These are phyloP conservation scores for Pilasporangium apinafurcum DNA, from an alignment of 352 stramenopile genomes.

Conservation along the genomic window DNA sequence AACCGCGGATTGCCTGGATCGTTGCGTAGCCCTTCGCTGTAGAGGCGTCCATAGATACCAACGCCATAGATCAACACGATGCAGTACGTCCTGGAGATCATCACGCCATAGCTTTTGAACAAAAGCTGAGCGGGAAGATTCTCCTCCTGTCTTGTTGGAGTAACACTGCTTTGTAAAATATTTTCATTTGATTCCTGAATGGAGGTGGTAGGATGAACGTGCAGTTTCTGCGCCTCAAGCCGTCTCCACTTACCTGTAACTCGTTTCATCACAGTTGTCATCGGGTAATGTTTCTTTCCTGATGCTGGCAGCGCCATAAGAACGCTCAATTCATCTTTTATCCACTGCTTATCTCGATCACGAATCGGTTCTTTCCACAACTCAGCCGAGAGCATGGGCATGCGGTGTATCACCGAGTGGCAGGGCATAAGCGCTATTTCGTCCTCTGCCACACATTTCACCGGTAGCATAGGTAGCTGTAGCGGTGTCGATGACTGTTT, in stretches of 20 bases:
- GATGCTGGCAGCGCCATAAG: conserved; percentile 14
- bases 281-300: conserved; percentile 11
- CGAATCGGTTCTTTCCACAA: conserved; percentile 47
- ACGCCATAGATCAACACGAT: conserved; percentile 53
- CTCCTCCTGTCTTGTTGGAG: too few species aligned
- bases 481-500: conserved; percentile 20
- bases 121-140: conserved; percentile 18
- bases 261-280: conserved; percentile 24
- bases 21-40: conserved; percentile 32
- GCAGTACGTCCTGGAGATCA: conserved; percentile 62
- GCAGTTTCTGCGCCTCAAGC: conserved; percentile 24
- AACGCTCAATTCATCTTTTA: conserved; percentile 35
- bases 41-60: conserved; percentile 48
- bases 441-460: conserved; percentile 38
- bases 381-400: conserved; percentile 24
- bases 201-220: conserved; percentile 11
- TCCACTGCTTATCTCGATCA: conserved; percentile 55
- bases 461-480: conserved; percentile 34
- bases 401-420: conserved; percentile 41
- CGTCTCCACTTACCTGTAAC: conserved; percentile 43
- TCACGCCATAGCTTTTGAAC: conserved; percentile 31
- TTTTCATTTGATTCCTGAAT: too few species aligned
- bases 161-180: too few species aligned
- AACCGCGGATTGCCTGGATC: conserved; percentile 21
- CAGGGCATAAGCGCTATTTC: conserved; percentile 75